These are phyloP conservation scores for Pseudozyma hubeiensis DNA, from an alignment of 1,284 basidiomycete genomes.

Conservation along the genomic window DNA sequence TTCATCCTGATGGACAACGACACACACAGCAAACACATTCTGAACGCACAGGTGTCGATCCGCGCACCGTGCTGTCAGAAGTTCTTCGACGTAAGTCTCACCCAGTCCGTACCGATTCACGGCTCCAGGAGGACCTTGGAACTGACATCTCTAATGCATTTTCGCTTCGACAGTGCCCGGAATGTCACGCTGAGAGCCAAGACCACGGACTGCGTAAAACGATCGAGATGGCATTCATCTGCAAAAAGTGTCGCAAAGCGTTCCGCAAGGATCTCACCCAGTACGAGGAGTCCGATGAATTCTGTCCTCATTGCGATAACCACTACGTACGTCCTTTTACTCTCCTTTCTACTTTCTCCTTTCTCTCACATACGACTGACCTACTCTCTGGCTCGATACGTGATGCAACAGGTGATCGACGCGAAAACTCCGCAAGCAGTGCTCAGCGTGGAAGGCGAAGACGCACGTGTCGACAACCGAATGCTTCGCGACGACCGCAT, in stretches of 20 bases:
- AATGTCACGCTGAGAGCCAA: slow-evolving; percentile 88
- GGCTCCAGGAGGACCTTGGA: no score
- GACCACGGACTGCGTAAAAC: slow-evolving; percentile 81
- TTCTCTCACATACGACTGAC: no score
- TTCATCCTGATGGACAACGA: neutral
- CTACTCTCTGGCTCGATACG: neutral
- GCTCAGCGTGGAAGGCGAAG: slow-evolving; percentile 88
- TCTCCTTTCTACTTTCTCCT: neutral
- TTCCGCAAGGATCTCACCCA: slow-evolving; percentile 91
- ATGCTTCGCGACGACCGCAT: slow-evolving; percentile 79
- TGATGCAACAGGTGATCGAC: slow-evolving; percentile 79
- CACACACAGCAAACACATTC: slow-evolving; percentile 66
- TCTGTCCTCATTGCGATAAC: slow-evolving; percentile 97
- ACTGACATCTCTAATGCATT: neutral
- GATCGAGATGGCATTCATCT: slow-evolving; percentile 90
- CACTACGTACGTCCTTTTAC: slow-evolving; percentile 77
- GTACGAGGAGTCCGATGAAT: slow-evolving; percentile 97
- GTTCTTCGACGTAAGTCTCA: slow-evolving; percentile 64
- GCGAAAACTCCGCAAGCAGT: slow-evolving; percentile 90
- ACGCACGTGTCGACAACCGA: slow-evolving; percentile 84
- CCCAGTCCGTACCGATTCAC: neutral
- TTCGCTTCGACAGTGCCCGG: slow-evolving; percentile 76
- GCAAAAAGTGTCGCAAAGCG: slow-evolving; percentile 98
- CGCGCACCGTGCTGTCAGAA: slow-evolving; percentile 67
- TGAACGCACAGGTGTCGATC: slow-evolving; percentile 67